Evolutionary conservation across 352 stramenopile species (phyloP), one percentile per base, ranked within the genome.

Genomic region (Pythium aristosporum): DNA sequence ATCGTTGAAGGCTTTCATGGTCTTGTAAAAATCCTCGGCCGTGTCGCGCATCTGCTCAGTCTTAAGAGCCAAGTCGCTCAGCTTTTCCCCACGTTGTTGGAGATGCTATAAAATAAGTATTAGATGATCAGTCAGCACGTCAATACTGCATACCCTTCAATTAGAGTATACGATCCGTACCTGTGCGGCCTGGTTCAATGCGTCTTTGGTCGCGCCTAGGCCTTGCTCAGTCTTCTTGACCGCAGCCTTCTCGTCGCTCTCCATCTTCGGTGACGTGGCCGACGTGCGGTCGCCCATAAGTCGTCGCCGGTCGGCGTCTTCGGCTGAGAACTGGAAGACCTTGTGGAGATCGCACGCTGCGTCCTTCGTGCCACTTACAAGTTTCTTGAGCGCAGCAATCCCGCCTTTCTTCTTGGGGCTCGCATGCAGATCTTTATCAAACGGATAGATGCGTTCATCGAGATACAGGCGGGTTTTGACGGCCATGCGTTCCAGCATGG

Each of bases 1-100:
- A 49, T 91, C 76, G 72, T 94, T 92, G 57, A 90, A 94, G 16
- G 80, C 84, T 67, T 87, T 88, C 82, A 92, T 94, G 3, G 81
- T 90, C 51, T 87, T 76, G 65, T 91, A 91, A 67, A 94, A 94
- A 52, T 92, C 82, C 39, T 90, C 78, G 3, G 85, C 86, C 20
- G 78, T 87, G 64, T 90, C 79, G 60, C 91, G 91, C 77, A 94
- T 90, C 57, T 87, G 76, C 68, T 94, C 83, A 10, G 83, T 92
- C 63, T 94, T 94, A 21, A 91, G 75, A 13, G 73, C 81, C 30
- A 92, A 53, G 48, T 92, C 83, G 47, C 78, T 76, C 30, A 92
- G 57, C 55, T 94, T 94, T 16, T 94, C 85, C 13, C 85, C 85
- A 30, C 85, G 83, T 65, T 92, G 75, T 34, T 83, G 75, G 36